These are phyloP conservation scores for Flaveria trinervia DNA, from an alignment of 129 eudicot species.

Conservation along the genomic window DNA sequence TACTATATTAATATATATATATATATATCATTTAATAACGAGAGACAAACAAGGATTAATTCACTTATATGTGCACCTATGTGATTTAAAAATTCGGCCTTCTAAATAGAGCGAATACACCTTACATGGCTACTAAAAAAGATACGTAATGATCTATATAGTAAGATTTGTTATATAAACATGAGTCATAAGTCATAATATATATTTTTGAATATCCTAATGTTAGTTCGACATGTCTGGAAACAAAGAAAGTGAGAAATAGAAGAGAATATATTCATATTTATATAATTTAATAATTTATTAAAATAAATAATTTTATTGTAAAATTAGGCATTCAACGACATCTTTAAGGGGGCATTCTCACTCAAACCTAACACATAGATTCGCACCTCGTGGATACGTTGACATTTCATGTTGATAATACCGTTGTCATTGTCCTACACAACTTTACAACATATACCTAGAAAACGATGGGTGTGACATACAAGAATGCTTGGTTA, in stretches of 20 bases:
- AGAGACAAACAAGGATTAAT: too few species aligned
- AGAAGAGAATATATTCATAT: background rate
- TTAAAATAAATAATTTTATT: background rate
- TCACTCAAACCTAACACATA: background rate
- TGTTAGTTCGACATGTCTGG: background rate
- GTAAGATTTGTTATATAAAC: background rate
- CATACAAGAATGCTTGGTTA: background rate
- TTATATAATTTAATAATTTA: background rate
- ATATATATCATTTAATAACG: too few species aligned
- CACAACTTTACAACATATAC: background rate
- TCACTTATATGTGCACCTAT: too few species aligned
- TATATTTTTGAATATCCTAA: background rate
- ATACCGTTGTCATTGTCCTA: background rate
- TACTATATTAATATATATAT: too few species aligned
- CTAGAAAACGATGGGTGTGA: background rate
- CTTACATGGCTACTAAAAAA: background rate
- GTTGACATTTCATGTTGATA: background rate
- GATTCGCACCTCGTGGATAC: background rate
- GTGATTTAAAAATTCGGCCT: too few species aligned
- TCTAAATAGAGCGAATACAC: too few species aligned
- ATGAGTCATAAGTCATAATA: background rate
- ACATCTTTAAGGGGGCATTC: background rate
- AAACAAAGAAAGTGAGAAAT: background rate
- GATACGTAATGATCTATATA: background rate
- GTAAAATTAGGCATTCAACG: background rate